Evolutionary conservation across 345 rosid species (phyloP).

Genomic region (Toxicodendron radicans): DNA sequence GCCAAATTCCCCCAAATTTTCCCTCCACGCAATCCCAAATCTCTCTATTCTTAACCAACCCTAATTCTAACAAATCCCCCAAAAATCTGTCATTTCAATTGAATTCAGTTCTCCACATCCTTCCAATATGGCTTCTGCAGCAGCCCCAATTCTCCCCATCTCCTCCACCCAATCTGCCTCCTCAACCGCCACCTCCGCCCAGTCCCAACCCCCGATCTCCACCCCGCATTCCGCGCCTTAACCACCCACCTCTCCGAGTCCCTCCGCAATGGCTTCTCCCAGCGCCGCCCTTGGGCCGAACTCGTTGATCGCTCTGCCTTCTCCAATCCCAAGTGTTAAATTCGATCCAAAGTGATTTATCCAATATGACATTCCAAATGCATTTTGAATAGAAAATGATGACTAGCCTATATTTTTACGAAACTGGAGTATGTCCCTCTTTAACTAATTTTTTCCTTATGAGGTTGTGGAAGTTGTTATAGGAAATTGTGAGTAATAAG

Average conservation of each 20-base stretch:
- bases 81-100: neutral
- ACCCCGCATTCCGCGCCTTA: conserved; percentile 48
- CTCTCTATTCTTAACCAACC: neutral
- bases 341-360: no score
- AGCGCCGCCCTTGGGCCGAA: conserved; percentile 59
- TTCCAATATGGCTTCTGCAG: conserved; percentile 36
- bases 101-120: conserved; percentile 15
- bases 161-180: conserved; percentile 32
- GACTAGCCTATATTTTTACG: neutral
- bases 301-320: conserved; percentile 53
- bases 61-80: neutral
- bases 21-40: neutral
- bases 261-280: conserved; percentile 44
- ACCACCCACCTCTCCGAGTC: conserved; percentile 39
- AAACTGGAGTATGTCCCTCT: neutral
- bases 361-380: no score
- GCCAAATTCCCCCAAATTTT: no score
- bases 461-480: neutral
- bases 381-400: neutral
- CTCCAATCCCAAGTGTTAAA: conserved; percentile 55
- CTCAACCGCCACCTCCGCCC: conserved; percentile 29
- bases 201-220: conserved; percentile 41
- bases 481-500: neutral
- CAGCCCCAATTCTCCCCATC: conserved; percentile 44
- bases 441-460: neutral